Evolutionary conservation across 352 stramenopile genomes (phyloP).

Genomic region (Phytophthora hybrid): DNA sequence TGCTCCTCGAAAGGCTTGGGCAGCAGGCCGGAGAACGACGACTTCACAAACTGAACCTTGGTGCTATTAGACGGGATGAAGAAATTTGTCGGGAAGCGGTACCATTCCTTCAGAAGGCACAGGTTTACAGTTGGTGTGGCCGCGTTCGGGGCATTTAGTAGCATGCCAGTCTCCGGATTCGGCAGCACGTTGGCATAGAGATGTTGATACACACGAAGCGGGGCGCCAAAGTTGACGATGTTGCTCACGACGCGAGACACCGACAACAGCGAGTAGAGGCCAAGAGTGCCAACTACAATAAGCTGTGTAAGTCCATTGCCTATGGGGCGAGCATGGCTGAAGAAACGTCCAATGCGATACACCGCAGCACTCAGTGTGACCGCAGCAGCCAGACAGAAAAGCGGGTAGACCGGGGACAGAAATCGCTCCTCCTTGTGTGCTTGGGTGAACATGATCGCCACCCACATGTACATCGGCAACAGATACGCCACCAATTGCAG

Average conservation of each 20-base stretch:
- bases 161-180: conserved; percentile 35
- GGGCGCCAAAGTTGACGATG: conserved; percentile 76
- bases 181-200: conserved; percentile 67
- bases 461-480: conserved; percentile 90
- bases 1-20: conserved; percentile 92
- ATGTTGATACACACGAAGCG: conserved; percentile 76
- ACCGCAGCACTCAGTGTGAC: conserved; percentile 69
- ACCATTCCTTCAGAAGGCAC: conserved; percentile 98
- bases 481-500: conserved; percentile 55
- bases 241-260: conserved; percentile 71
- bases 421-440: conserved; percentile 99
- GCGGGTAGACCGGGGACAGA: conserved; percentile 95
- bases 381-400: conserved; percentile 87
- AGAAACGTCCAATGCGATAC: conserved; percentile 42
- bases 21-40: conserved; percentile 94
- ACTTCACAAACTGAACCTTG: conserved; percentile 92
- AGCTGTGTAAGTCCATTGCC: conserved; percentile 35
- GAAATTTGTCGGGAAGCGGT: conserved; percentile 96
- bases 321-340: conserved; percentile 34
- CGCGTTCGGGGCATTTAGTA: conserved; percentile 24
- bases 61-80: conserved; percentile 92
- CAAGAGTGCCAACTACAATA: conserved; percentile 53
- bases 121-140: conserved; percentile 52
- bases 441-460: conserved; percentile 93
- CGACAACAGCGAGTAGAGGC: conserved; percentile 65